A percentile compares a stretch with the other conserved stretches of the same genome.
phyloP scores from a whole-genome alignment of 257 asterid genomes.

The Forsythia suspensa region DNA sequence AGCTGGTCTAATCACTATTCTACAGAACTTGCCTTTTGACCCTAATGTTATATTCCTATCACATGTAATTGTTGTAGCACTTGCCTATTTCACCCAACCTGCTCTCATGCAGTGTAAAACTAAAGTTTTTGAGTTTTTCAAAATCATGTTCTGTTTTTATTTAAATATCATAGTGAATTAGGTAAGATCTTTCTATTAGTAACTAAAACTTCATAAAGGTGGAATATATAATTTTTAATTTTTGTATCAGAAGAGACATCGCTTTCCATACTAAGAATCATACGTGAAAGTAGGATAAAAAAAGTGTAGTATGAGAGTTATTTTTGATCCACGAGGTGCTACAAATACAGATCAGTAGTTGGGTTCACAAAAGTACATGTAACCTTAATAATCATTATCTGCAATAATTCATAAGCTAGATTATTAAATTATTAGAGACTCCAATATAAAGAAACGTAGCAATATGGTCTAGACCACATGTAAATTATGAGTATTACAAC shows the following conservation, averaged over 20 bases:
- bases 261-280: not conserved
- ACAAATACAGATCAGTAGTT: not conserved
- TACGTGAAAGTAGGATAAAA: too few relatives aligned
- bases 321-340: not conserved
- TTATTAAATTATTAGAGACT: not conserved
- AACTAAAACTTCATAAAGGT: not conserved
- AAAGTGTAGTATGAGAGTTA: not conserved
- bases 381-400: not conserved
- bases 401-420: not conserved
- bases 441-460: slow-evolving; percentile 11
- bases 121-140: not conserved
- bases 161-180: not conserved
- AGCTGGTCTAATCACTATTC: not conserved
- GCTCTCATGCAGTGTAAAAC: not conserved
- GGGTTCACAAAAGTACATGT: not conserved
- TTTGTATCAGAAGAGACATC: not conserved
- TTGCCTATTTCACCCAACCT: not conserved
- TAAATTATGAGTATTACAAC: slow-evolving; percentile 20
- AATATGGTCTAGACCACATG: slow-evolving; percentile 2
- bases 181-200: too few relatives aligned
- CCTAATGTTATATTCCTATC: not conserved
- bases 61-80: not conserved
- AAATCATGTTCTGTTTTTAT: too few relatives aligned
- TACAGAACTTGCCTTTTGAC: not conserved
- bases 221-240: too few relatives aligned